These are phyloP conservation scores for Trichophyton benhamiae DNA, from an alignment of 2,329 filamentous ascomycete species.

Conservation along the genomic window DNA sequence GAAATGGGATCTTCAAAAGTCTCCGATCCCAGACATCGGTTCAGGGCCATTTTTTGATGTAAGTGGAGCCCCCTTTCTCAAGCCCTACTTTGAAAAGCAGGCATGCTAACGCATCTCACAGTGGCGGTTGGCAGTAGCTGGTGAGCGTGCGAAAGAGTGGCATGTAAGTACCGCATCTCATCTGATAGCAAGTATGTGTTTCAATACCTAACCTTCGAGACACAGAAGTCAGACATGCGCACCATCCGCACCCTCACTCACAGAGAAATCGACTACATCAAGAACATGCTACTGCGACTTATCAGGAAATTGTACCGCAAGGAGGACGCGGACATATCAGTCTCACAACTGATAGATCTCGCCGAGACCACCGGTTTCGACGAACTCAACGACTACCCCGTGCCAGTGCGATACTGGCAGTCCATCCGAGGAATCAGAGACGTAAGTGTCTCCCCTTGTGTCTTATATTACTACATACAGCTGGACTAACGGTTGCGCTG, in stretches of 20 bases:
- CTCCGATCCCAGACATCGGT: no score
- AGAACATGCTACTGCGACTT: neutral
- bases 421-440: neutral
- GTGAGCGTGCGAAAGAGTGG: no score
- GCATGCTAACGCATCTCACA: no score
- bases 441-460: neutral
- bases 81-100: no score
- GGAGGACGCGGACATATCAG: neutral
- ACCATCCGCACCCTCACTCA: neutral
- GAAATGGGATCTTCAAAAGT: no score
- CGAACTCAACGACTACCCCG: neutral
- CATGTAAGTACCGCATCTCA: no score
- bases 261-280: neutral
- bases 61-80: no score
- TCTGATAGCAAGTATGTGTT: no score
- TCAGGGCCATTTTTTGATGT: no score
- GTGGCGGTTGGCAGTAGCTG: no score
- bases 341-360: neutral
- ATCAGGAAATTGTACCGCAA: neutral
- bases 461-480: neutral
- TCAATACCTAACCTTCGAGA: neutral
- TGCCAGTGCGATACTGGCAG: neutral
- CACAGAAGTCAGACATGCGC: neutral
- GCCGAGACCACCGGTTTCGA: neutral
- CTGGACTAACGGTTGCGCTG: neutral